phyloP scores from a whole-genome alignment of 306 rosid species.

The Hylodesmum podocarpum region DNA sequence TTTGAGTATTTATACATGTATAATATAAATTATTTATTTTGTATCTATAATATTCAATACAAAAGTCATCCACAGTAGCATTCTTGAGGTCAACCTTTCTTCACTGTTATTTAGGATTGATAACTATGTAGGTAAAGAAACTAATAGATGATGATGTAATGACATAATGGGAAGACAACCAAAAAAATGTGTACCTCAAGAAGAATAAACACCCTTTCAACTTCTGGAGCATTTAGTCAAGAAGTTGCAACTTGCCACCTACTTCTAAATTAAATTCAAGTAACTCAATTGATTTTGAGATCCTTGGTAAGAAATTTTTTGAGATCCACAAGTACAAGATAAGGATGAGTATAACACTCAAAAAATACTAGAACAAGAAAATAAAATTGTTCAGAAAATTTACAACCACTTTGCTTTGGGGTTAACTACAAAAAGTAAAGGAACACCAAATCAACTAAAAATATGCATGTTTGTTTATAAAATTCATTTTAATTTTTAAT shows the following conservation, averaged over 20 bases:
- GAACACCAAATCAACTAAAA: slow-evolving; percentile 15
- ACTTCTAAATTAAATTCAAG: slow-evolving; percentile 70
- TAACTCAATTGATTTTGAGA: slow-evolving; percentile 42
- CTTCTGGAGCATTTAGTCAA: slow-evolving; percentile 80
- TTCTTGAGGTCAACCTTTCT: neutral
- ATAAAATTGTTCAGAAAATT: slow-evolving; percentile 16
- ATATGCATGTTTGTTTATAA: neutral
- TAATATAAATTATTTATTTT: neutral
- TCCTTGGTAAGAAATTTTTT: slow-evolving; percentile 44
- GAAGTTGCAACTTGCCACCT: slow-evolving; percentile 89
- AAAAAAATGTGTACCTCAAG: slow-evolving; percentile 58
- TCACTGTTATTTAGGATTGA: neutral
- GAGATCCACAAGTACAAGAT: slow-evolving; percentile 48
- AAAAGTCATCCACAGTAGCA: neutral
- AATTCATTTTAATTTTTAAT: neutral
- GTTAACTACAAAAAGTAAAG: slow-evolving; percentile 9
- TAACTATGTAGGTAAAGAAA: neutral
- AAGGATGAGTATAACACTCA: slow-evolving; percentile 92
- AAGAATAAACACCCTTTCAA: slow-evolving; percentile 69
- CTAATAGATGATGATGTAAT: neutral
- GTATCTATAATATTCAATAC: neutral
- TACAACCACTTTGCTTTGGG: neutral
- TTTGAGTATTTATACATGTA: neutral
- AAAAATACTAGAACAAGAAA: slow-evolving; percentile 20
- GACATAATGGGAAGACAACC: neutral